Percentiles rank a stretch among this genome's conserved stretches.
Conservation (phyloP, 371 early-diverging fungal species). For the Lichtheimia ramosa region DNA sequence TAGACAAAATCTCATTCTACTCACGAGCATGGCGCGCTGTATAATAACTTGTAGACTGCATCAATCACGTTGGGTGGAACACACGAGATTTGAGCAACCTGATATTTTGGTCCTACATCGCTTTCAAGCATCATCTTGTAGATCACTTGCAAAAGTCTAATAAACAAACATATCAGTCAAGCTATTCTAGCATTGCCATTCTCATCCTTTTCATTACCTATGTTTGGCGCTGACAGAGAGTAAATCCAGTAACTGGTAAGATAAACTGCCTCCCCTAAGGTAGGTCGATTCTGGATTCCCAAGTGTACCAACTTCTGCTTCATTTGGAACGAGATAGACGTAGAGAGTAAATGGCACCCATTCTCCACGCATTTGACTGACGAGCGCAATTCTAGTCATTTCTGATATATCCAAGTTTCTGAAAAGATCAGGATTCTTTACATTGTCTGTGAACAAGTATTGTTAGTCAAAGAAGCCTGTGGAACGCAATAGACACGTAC, state of each 20-base stretch:
- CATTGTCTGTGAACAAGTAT: constrained; percentile 30
- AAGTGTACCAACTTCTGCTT: constrained; percentile 49
- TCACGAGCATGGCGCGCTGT: constrained; percentile 80
- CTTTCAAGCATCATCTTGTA: constrained; percentile 83
- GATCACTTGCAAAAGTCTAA: constrained; percentile 66
- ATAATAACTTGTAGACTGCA: constrained; percentile 73
- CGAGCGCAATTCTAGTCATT: constrained; percentile 69
- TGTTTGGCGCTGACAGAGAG: constrained; percentile 74
- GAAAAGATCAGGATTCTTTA: constrained; percentile 53
- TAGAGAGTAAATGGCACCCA: constrained; percentile 77
- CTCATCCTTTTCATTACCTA: constrained; percentile 26
- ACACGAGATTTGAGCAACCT: constrained; percentile 49
- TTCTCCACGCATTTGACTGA: constrained; percentile 70
- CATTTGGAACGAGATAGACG: constrained; percentile 70
- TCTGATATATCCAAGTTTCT: constrained; percentile 61
- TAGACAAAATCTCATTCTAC: constrained; percentile 6
- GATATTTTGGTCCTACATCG: constrained; percentile 66
- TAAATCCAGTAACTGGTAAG: constrained; percentile 65
- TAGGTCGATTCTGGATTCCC: constrained; percentile 64
- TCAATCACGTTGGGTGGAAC: constrained; percentile 80
- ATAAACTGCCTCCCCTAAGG: constrained; percentile 69
- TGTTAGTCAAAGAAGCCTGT: background rate
- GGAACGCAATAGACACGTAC: constrained; percentile 14
- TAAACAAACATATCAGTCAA: background rate
- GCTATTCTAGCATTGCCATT: background rate